These are phyloP conservation scores for Wickerhamomyces rabaulensis DNA, from an alignment of 805 yeast genomes.

Conservation along the genomic window DNA sequence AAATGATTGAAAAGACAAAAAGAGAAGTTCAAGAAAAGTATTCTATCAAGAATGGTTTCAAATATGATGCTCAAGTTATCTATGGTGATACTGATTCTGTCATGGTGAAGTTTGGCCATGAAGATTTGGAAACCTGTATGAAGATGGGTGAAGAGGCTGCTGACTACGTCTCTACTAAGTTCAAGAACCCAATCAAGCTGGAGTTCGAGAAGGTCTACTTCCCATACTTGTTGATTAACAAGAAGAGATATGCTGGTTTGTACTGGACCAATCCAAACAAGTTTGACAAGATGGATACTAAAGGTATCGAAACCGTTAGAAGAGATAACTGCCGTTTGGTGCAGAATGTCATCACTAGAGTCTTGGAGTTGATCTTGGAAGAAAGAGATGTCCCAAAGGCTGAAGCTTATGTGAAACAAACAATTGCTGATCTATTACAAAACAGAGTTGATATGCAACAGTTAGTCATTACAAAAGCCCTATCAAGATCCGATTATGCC, in stretches of 20 bases:
- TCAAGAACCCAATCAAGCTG: conserved; percentile 81
- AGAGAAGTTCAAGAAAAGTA: conserved; percentile 77
- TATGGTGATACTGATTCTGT: conserved; percentile 99
- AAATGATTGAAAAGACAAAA: conserved; percentile 92
- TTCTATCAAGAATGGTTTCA: conserved; percentile 73
- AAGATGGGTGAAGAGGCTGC: conserved; percentile 93
- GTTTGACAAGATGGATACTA: conserved; percentile 95
- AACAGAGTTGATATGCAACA: conserved; percentile 90
- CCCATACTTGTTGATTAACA: conserved; percentile 90
- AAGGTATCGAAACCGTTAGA: conserved; percentile 97
- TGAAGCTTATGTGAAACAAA: conserved; percentile 73
- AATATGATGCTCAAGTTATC: conserved; percentile 83
- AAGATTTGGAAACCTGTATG: conserved; percentile 82
- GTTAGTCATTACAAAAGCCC: conserved; percentile 87
- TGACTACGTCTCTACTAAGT: conserved; percentile 69
- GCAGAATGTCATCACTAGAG: conserved; percentile 90
- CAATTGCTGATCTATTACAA: conserved; percentile 86
- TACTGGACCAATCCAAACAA: conserved; percentile 94
- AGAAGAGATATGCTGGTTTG: conserved; percentile 94
- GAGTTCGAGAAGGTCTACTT: conserved; percentile 96
- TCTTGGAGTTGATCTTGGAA: conserved; percentile 76
- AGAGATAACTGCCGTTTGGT: conserved; percentile 96
- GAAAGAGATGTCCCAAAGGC: conserved; percentile 86
- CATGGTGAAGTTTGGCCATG: conserved; percentile 93
- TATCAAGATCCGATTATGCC: conserved; percentile 81